These are phyloP conservation scores for Lachancea thermotolerans DNA, from an alignment of 805 yeast genomes.

Conservation along the genomic window DNA sequence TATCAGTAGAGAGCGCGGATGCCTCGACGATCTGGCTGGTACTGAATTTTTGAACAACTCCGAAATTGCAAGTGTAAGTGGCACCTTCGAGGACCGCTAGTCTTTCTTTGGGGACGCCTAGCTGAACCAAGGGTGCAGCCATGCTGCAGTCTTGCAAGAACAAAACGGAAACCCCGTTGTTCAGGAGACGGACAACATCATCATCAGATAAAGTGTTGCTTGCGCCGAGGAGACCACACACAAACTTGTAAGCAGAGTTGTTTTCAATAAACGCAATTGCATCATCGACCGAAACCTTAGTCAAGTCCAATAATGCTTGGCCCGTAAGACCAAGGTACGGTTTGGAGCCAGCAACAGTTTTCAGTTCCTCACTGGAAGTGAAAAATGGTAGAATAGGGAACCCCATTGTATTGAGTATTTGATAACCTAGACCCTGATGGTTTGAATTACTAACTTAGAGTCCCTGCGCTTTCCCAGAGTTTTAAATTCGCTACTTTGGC, in stretches of 20 bases:
- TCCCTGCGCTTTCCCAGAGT: too few relatives aligned
- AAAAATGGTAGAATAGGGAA: constrained; percentile 36
- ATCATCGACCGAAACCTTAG: constrained; percentile 14
- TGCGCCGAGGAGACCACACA: constrained; percentile 23
- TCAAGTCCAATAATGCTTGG: constrained; percentile 22
- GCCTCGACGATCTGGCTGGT: constrained; percentile 9
- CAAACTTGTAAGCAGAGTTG: constrained; percentile 15
- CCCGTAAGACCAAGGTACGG: constrained; percentile 25
- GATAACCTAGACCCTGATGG: too few relatives aligned
- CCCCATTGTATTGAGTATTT: constrained; percentile 24
- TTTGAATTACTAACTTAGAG: too few relatives aligned
- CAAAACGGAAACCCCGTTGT: constrained; percentile 50
- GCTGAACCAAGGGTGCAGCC: constrained; percentile 31
- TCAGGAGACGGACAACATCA: constrained; percentile 49
- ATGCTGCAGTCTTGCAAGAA: constrained; percentile 31
- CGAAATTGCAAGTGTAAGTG: constrained; percentile 15
- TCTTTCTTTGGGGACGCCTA: constrained; percentile 49
- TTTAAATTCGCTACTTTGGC: too few relatives aligned
- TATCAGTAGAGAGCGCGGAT: constrained; percentile 12
- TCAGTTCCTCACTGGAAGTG: constrained; percentile 13
- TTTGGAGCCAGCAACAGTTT: constrained; percentile 10
- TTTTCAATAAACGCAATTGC: constrained; percentile 13
- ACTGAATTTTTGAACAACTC: constrained; percentile 11
- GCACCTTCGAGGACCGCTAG: constrained; percentile 30
- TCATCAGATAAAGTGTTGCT: constrained; percentile 27